Conservation (phyloP, 805 yeast species). For the Wickerhamiella sorbophila region DNA sequence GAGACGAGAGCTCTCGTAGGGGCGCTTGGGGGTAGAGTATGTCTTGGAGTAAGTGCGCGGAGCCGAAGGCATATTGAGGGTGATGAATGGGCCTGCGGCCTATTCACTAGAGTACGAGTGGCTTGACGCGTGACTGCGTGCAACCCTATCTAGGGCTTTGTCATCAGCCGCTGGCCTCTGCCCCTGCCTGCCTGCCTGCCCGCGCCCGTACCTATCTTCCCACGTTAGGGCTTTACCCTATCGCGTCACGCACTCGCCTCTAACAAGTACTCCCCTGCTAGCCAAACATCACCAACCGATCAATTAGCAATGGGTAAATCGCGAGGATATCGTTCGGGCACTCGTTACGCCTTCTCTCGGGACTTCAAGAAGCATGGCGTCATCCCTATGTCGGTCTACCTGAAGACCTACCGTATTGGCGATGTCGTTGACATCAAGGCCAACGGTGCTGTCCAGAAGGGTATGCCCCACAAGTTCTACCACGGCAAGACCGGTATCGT, state of each 20-base stretch:
- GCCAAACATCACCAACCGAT: conserved; percentile 1
- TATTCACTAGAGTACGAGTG: conserved; percentile 1
- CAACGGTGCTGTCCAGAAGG: conserved; percentile 98
- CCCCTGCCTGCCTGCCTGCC: too few species aligned
- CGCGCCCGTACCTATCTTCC: too few species aligned
- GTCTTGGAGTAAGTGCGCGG: conserved; percentile 99
- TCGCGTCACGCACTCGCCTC: conserved; percentile 1
- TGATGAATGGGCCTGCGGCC: not conserved
- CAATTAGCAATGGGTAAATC: conserved; percentile 26
- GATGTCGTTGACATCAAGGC: conserved; percentile 99
- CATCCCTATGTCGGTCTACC: conserved; percentile 88
- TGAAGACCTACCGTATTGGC: conserved; percentile 96
- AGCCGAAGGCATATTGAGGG: conserved; percentile 21
- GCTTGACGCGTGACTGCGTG: conserved; percentile 1
- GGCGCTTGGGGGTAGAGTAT: conserved; percentile 98
- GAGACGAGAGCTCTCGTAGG: conserved; percentile 98
- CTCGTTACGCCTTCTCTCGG: conserved; percentile 99
- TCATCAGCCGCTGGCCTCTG: too few species aligned
- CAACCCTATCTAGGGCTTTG: conserved; percentile 1
- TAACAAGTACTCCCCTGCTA: not conserved
- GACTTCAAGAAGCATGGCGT: conserved; percentile 97
- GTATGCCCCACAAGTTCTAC: conserved; percentile 99
- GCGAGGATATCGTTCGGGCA: conserved; percentile 99
- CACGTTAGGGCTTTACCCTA: not conserved
- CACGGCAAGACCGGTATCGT: conserved; percentile 99